Evolutionary conservation across 108 stramenopile genomes (phyloP).

Genomic region (Cyclotella choctawhatcheeana): DNA sequence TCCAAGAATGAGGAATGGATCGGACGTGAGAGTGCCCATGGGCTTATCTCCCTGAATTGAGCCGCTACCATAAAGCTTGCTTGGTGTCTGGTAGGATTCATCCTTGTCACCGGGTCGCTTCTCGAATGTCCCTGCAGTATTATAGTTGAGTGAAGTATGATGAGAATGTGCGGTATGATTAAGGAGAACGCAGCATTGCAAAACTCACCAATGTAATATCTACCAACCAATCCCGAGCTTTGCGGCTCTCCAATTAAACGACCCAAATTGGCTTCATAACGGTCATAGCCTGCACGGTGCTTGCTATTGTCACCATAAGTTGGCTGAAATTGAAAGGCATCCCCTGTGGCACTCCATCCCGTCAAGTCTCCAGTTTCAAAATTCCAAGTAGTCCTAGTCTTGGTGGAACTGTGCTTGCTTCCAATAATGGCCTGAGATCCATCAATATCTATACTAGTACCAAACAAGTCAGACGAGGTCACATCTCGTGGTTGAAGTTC

Average conservation of each 20-base stretch:
- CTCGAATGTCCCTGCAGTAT: slow-evolving; percentile 65
- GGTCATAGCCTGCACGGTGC: slow-evolving; percentile 56
- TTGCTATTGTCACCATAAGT: slow-evolving; percentile 80
- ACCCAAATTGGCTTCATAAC: slow-evolving; percentile 30
- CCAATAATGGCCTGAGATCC: slow-evolving; percentile 61
- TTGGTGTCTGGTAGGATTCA: slow-evolving; percentile 47
- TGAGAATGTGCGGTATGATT: background rate
- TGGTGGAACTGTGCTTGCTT: slow-evolving; percentile 56
- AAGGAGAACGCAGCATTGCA: background rate
- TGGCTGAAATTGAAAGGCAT: slow-evolving; percentile 73
- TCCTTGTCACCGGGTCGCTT: slow-evolving; percentile 55
- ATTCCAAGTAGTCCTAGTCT: slow-evolving; percentile 75
- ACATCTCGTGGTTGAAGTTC: slow-evolving; percentile 41
- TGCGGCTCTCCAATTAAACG: slow-evolving; percentile 37
- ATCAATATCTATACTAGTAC: slow-evolving; percentile 44
- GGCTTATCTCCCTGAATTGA: slow-evolving; percentile 69
- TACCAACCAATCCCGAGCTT: slow-evolving; percentile 36
- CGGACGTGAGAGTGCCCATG: slow-evolving; percentile 70
- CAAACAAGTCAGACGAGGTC: slow-evolving; percentile 48
- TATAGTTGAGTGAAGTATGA: background rate
- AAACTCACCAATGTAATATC: slow-evolving; percentile 63
- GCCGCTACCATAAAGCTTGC: slow-evolving; percentile 45
- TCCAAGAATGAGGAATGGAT: slow-evolving; percentile 64
- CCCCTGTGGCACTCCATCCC: slow-evolving; percentile 78
- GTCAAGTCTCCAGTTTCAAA: slow-evolving; percentile 84